These are phyloP conservation scores for Echria macrotheca DNA, from an alignment of 495 filamentous ascomycete genomes.

Conservation along the genomic window DNA sequence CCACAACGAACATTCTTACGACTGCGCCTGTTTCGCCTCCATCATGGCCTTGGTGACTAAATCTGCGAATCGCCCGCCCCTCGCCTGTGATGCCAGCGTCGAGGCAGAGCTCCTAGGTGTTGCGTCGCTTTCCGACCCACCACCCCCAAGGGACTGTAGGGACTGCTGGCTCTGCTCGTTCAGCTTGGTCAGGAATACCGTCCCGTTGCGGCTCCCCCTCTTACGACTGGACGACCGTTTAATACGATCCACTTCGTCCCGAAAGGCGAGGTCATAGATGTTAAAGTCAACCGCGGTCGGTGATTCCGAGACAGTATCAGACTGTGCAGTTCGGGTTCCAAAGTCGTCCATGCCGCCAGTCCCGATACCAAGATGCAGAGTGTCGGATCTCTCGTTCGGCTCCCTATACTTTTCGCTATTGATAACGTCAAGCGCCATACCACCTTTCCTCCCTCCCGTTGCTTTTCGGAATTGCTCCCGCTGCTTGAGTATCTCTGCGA, in stretches of 20 bases:
- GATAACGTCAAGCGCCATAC: not conserved
- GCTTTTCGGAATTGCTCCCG: constrained; percentile 32
- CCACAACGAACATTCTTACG: too few species aligned
- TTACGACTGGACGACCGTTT: constrained; percentile 21
- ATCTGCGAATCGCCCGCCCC: constrained; percentile 13
- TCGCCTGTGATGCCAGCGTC: not conserved
- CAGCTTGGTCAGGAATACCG: constrained; percentile 11
- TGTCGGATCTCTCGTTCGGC: constrained; percentile 58
- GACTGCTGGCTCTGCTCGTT: constrained; percentile 2
- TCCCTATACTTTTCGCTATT: constrained; percentile 40
- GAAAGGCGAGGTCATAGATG: constrained; percentile 84
- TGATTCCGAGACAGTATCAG: constrained; percentile 68
- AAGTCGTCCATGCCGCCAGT: constrained; percentile 46
- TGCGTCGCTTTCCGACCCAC: not conserved
- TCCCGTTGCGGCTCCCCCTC: not conserved
- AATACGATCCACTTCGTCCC: constrained; percentile 74
- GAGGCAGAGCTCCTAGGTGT: not conserved
- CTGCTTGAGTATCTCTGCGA: constrained; percentile 33
- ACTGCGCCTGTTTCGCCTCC: constrained; percentile 2
- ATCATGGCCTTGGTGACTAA: constrained; percentile 16
- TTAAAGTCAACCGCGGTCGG: constrained; percentile 75
- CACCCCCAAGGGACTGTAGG: not conserved
- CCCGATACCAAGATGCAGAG: constrained; percentile 69
- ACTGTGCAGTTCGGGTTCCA: constrained; percentile 13
- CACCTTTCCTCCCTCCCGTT: constrained; percentile 13